A percentile compares a stretch with the other conserved stretches of the same genome.
Conservation (phyloP, 768 basidiomycete genomes). For the Amanita muscaria region DNA sequence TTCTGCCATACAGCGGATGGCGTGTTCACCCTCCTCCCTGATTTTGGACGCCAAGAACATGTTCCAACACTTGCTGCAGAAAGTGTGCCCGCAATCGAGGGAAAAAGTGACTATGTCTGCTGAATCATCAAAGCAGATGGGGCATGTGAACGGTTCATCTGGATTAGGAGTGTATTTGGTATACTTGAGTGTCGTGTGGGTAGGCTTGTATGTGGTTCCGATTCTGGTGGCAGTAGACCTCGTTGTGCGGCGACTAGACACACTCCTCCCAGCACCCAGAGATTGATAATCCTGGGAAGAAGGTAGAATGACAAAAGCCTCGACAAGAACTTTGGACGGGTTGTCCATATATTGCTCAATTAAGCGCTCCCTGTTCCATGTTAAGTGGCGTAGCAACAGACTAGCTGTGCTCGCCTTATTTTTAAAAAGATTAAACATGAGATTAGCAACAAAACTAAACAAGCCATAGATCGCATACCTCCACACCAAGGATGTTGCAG, state of each 20-base stretch:
- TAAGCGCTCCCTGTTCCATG: slow-evolving; percentile 95
- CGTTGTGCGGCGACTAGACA: slow-evolving; percentile 15
- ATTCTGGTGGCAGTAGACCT: slow-evolving; percentile 19
- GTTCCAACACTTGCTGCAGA: slow-evolving; percentile 79
- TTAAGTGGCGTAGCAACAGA: slow-evolving; percentile 71
- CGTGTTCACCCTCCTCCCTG: slow-evolving; percentile 68
- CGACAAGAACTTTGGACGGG: slow-evolving; percentile 55
- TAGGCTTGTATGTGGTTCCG: slow-evolving; percentile 20
- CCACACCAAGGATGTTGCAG: slow-evolving; percentile 77
- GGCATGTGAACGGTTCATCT: slow-evolving; percentile 67
- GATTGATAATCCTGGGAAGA: slow-evolving; percentile 8
- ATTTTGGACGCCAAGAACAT: slow-evolving; percentile 77
- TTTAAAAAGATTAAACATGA: neutral
- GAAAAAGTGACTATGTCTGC: slow-evolving; percentile 51
- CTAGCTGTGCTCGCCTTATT: slow-evolving; percentile 62
- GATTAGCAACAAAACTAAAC: slow-evolving; percentile 5
- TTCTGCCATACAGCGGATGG: slow-evolving; percentile 75
- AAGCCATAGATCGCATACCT: slow-evolving; percentile 50
- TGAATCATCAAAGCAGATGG: slow-evolving; percentile 86
- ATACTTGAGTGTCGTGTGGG: slow-evolving; percentile 20
- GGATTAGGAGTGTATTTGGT: slow-evolving; percentile 23
- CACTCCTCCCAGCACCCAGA: slow-evolving; percentile 4
- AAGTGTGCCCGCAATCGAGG: slow-evolving; percentile 76
- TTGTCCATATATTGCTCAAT: slow-evolving; percentile 98
- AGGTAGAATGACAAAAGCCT: slow-evolving; percentile 57